Evolutionary conservation across 2,329 filamentous ascomycete genomes (phyloP), one percentile per base, ranked within the genome.

Genomic region (Fulvia fulva): DNA sequence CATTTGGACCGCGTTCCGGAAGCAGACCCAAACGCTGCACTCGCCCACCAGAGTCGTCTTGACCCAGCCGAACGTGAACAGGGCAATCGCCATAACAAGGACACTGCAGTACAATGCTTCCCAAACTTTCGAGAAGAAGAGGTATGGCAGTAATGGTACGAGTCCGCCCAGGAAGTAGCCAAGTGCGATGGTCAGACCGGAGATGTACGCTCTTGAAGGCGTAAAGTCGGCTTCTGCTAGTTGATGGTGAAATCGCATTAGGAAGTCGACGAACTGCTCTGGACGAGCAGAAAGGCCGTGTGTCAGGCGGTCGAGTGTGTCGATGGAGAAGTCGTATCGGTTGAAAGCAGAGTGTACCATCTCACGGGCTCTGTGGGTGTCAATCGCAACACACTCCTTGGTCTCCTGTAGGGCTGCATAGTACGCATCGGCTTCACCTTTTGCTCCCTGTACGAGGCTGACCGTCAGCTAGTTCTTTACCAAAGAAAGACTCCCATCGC

Each of bases 81-180:
- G 71, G 1, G 84, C 81, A 7, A 85, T 67, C 12, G 83, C 78
- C 67, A 87, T 88, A 54, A 88, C 79, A 4, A 70, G 78, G 25
- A 87, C 78, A 23, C 83, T 87, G 59, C 83, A 81, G 34, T 81
- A 78, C 52, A 91, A 74, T 7, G 80, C 81, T 16, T 82, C 76
- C 25, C 75, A 67, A 5, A 76, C 61, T 3, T 63, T 62, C 1
- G 60, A 66, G 19, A 80, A 75, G 55, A 87, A 77, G 63, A 90
- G 86, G 74, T 90, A 90, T 0, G 87, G 87, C 44, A 88, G 73
- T 66, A 90, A 79, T 14, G 87, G 87, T n/a, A 90, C 81, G 55
- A 89, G 77, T 0, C 87, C 87, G 21, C 87, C 87, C 22, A 89
- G 71, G 53, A 90, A 85, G 70, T 90, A 90, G 34, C 86, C 86